Evolutionary conservation across 2,329 filamentous ascomycete species (phyloP), one percentile per base, ranked within the genome.

Genomic region (Exophiala sideris): DNA sequence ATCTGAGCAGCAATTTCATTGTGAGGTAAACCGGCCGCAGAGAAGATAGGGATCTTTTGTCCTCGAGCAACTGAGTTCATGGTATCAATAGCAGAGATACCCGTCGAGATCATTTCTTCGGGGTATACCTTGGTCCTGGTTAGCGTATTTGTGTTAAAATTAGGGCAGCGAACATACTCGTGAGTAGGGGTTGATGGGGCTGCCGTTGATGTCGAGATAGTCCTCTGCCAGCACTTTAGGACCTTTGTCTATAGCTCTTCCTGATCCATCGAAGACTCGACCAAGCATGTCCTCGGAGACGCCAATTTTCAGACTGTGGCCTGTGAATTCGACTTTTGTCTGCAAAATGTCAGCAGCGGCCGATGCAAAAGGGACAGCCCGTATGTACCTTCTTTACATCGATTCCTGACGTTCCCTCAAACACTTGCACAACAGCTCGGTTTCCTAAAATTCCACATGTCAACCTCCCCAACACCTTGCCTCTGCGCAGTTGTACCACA

Each of bases 11-110:
- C 95, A 68, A 99, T 97, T 80, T 99, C 94, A 78, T 99, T 99
- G 79, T 99, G 95, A 36, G 95, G 95, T 56, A 99, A 84, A 91
- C 94, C 94, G 57, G 94, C 86, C 50, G 94, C 91, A 21, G 94
- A 99, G 84, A 99, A 99, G 68, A 99, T 99, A 66, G 95, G 94
- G 63, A 99, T 99, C 82, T 99, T 99, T 74, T 99, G 94, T 60
- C 94, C 94, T 83, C 94, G 91, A 62, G 95, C 94, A 73, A 97
- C 95, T 59, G 88, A 91, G 80, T 91, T 91, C 92, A 97, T 97
- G 58, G 91, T 96, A 71, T 97, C 92, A 68, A 99, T 97, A 70
- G 94, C 91, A 59, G 92, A 97, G 73, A 99, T 99, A 85, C 94
- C 94, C 45, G 94, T 99, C 34, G 92, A 94, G 68, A 99, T 97